Evolutionary conservation across 2,329 filamentous ascomycete species (phyloP).

Genomic region (Ceratocystis ficicola): DNA sequence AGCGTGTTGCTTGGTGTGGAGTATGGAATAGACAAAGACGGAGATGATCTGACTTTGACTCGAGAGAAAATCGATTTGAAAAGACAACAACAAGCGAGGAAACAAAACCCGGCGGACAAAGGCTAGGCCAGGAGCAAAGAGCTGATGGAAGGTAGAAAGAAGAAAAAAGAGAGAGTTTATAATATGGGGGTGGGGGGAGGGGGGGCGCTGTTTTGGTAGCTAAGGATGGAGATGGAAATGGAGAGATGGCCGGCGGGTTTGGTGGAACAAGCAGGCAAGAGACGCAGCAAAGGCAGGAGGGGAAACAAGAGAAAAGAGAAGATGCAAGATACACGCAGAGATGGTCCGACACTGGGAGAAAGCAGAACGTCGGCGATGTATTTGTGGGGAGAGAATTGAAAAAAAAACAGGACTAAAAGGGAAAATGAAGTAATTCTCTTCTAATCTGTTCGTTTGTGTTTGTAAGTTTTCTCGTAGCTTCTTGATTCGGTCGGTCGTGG

Average conservation of each 20-base stretch:
- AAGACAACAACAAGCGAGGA: not conserved
- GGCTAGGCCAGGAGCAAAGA: not conserved
- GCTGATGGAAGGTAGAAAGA: too few relatives aligned
- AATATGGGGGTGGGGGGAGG: too few relatives aligned
- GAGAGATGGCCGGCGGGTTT: too few relatives aligned
- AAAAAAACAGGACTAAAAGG: not conserved
- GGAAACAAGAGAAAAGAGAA: not conserved
- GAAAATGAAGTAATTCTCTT: not conserved
- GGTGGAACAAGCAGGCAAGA: not conserved
- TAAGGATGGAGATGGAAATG: too few relatives aligned
- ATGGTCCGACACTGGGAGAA: not conserved
- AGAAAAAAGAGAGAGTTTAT: too few relatives aligned
- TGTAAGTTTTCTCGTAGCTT: not conserved
- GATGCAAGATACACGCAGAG: not conserved
- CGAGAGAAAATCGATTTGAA: not conserved
- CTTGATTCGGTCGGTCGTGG: not conserved
- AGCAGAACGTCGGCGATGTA: not conserved
- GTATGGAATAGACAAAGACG: not conserved
- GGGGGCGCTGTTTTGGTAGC: too few relatives aligned
- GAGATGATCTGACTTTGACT: not conserved
- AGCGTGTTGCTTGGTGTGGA: not conserved
- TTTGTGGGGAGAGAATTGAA: not conserved
- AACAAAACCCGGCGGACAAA: not conserved
- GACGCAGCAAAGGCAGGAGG: not conserved
- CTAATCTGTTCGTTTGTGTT: constrained; percentile 1